These are phyloP conservation scores for Phyllostachys edulis DNA, from an alignment of 176 grass and related monocot species.

Conservation along the genomic window DNA sequence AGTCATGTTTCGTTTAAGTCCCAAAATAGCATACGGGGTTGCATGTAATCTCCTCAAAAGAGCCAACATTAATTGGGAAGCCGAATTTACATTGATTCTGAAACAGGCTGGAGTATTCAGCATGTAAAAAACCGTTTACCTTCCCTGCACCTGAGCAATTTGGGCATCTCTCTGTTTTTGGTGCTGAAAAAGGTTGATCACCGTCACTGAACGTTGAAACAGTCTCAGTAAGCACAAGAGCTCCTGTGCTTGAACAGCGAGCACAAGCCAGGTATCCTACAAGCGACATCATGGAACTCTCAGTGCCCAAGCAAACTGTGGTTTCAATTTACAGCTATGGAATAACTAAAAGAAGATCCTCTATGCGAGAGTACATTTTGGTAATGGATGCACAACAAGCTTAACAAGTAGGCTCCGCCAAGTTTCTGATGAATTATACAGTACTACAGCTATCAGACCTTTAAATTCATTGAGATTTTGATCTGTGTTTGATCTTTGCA, in stretches of 20 bases:
- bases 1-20: not conserved
- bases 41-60: not conserved
- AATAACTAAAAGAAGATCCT: not conserved
- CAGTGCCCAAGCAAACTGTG: not conserved
- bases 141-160: conserved; percentile 97
- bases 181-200: conserved; percentile 62
- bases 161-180: conserved; percentile 80
- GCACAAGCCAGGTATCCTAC: conserved; percentile 95
- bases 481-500: not conserved
- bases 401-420: not conserved
- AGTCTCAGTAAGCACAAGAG: conserved; percentile 74
- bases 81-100: not conserved
- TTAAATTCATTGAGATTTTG: not conserved
- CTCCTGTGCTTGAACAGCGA: conserved; percentile 88
- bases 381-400: not conserved
- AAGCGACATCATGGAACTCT: conserved; percentile 25
- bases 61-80: not conserved
- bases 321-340: conserved; percentile 5
- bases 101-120: not conserved
- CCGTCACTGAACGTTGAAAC: conserved; percentile 53
- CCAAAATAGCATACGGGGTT: not conserved
- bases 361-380: not conserved
- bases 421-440: not conserved
- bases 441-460: not conserved
- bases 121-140: conserved; percentile 32